phyloP scores from a whole-genome alignment of 768 basidiomycete species.

The Amanita polypyramis region DNA sequence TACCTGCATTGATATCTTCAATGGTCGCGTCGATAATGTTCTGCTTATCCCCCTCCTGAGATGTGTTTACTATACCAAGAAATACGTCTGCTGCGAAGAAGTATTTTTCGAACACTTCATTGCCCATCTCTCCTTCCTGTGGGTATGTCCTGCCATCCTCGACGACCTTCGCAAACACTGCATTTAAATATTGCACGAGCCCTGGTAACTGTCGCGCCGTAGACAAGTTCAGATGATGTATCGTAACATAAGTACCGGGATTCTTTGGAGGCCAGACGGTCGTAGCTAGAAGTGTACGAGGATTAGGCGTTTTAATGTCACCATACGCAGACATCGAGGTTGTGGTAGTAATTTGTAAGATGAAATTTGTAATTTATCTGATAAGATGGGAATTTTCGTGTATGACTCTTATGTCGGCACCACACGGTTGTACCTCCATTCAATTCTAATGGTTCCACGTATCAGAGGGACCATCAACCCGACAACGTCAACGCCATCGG shows the following conservation, averaged over 20 bases:
- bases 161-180: slow-evolving; percentile 62
- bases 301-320: slow-evolving; percentile 29
- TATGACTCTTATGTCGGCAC: too few relatives aligned
- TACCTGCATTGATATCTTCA: slow-evolving; percentile 33
- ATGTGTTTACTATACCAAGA: slow-evolving; percentile 39
- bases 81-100: slow-evolving; percentile 74
- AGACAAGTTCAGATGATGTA: slow-evolving; percentile 40
- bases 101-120: slow-evolving; percentile 55
- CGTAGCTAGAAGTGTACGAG: slow-evolving; percentile 26
- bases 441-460: too few relatives aligned
- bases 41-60: slow-evolving; percentile 12
- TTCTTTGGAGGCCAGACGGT: slow-evolving; percentile 29
- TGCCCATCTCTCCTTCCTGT: slow-evolving; percentile 53
- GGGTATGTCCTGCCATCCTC: slow-evolving; percentile 78
- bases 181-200: slow-evolving; percentile 48
- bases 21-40: slow-evolving; percentile 20
- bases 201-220: slow-evolving; percentile 31
- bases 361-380: neutral
- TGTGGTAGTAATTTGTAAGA: neutral
- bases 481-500: too few relatives aligned
- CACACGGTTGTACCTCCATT: too few relatives aligned
- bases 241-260: slow-evolving; percentile 22
- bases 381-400: neutral
- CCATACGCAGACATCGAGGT: slow-evolving; percentile 65
- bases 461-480: too few relatives aligned